Conservation (phyloP, 768 basidiomycete genomes). For the Lactarius deliciosus region DNA sequence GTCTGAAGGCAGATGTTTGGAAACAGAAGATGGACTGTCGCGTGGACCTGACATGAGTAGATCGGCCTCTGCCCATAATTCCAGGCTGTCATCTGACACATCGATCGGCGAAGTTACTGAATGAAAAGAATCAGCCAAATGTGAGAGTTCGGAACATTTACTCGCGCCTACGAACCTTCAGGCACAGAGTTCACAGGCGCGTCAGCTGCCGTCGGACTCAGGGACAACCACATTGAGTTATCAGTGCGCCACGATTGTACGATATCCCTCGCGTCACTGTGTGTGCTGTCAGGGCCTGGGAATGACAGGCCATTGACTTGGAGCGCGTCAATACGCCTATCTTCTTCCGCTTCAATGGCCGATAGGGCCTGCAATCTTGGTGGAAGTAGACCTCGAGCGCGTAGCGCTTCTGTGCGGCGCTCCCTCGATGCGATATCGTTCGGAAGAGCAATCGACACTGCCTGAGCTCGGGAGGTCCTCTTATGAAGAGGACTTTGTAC, state of each 20-base stretch:
- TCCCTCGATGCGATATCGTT: conserved; percentile 20
- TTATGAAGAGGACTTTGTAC: neutral
- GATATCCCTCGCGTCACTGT: conserved; percentile 24
- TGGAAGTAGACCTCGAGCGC: conserved; percentile 26
- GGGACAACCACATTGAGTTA: conserved; percentile 5
- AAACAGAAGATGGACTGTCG: neutral
- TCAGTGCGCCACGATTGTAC: conserved; percentile 18
- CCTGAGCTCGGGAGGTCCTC: neutral
- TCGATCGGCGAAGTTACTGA: neutral
- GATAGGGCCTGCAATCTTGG: conserved; percentile 11
- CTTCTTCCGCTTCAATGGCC: conserved; percentile 25
- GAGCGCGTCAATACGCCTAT: conserved; percentile 18
- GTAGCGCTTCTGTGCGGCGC: conserved; percentile 27
- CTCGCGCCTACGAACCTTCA: conserved; percentile 5
- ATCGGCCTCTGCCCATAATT: neutral
- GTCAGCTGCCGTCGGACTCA: neutral
- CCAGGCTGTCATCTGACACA: neutral
- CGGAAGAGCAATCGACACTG: conserved; percentile 19
- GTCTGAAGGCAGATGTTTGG: neutral
- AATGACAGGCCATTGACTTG: neutral
- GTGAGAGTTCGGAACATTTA: neutral
- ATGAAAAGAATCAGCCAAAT: neutral
- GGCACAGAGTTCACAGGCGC: neutral
- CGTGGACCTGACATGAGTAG: neutral
- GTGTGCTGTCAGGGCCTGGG: neutral